Evolutionary conservation across 2,329 filamentous ascomycete species (phyloP).

Genomic region (Lasiodiplodia hormozganensis): DNA sequence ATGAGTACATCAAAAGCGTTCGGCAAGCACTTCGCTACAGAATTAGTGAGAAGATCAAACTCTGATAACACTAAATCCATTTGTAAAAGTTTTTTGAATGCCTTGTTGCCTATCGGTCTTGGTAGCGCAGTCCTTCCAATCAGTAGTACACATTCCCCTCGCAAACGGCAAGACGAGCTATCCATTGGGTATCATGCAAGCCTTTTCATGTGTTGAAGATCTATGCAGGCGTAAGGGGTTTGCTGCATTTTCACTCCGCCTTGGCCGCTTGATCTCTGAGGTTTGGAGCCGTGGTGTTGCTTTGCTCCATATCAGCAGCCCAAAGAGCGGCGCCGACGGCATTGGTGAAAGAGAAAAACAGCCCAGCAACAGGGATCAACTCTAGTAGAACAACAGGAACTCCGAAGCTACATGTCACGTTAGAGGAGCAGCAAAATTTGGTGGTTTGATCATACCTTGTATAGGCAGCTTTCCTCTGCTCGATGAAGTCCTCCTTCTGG

Average conservation of each 20-base stretch:
- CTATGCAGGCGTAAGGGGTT: neutral
- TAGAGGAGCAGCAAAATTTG: neutral
- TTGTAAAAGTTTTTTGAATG: neutral
- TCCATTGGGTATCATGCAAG: neutral
- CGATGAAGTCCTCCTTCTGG: constrained; percentile 72
- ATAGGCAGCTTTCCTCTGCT: constrained; percentile 76
- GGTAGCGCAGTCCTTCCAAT: neutral
- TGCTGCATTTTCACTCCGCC: constrained; percentile 14
- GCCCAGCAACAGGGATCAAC: constrained; percentile 81
- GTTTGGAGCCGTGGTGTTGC: constrained; percentile 43
- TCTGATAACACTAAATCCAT: no score
- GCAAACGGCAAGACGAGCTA: neutral
- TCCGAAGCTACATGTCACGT: constrained; percentile 58
- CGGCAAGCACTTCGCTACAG: no score
- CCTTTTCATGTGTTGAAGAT: no score
- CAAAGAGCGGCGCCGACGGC: constrained; percentile 92
- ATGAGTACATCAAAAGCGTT: no score
- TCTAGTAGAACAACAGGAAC: constrained; percentile 83
- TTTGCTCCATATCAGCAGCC: constrained; percentile 81
- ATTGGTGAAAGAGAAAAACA: constrained; percentile 90
- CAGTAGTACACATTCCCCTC: neutral
- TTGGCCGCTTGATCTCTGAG: constrained; percentile 42
- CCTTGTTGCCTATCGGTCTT: neutral
- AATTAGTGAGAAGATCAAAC: no score
- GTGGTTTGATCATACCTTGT: constrained; percentile 67